These are phyloP conservation scores for Linanthus parryae DNA, from an alignment of 148 eudicot species.

Conservation along the genomic window DNA sequence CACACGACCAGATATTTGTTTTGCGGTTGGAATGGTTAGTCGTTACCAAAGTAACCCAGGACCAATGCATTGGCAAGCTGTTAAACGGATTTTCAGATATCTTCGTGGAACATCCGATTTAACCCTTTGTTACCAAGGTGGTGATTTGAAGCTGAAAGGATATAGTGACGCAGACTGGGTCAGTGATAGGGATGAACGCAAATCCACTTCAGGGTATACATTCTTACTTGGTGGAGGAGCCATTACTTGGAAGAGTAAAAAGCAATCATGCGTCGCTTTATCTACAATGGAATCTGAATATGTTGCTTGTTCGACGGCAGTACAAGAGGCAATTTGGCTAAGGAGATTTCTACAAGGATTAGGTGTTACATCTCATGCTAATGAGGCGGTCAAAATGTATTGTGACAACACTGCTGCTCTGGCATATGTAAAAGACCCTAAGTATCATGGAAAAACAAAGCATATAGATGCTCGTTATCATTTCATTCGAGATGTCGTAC, in stretches of 20 bases:
- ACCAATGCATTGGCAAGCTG: slow-evolving; percentile 2
- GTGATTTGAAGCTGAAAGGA: neutral
- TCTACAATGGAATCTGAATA: neutral
- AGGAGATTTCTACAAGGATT: neutral
- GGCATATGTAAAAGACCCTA: no score
- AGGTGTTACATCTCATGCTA: no score
- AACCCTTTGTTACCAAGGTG: neutral
- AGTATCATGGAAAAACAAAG: no score
- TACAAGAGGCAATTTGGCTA: neutral
- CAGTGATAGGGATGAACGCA: neutral
- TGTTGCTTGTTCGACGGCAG: neutral
- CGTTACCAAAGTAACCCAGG: neutral
- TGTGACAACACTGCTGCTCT: no score
- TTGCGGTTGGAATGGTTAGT: slow-evolving; percentile 1
- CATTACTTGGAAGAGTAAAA: neutral
- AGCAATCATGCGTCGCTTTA: neutral
- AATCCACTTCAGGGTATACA: neutral
- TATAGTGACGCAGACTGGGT: slow-evolving; percentile 1
- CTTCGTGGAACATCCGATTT: neutral
- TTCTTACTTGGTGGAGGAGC: neutral
- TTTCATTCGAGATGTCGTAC: no score
- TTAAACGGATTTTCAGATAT: slow-evolving; percentile 6
- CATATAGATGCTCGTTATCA: no score
- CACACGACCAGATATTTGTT: slow-evolving; percentile 1
- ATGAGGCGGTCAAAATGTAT: no score